Conservation (phyloP, 208 protist species). For the Trichomonas gallinae region DNA sequence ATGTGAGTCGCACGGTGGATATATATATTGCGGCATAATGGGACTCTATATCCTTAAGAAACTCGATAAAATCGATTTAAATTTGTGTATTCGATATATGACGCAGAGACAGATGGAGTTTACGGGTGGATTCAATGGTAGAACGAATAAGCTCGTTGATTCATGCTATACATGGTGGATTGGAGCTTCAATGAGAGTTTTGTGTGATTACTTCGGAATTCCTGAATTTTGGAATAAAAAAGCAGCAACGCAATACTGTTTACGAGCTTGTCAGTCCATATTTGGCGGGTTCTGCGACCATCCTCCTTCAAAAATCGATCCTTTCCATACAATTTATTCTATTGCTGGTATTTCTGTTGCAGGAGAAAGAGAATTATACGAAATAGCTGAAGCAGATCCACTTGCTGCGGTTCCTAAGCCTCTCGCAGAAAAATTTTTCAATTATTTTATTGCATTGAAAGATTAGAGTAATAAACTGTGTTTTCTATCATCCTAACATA, state of each 20-base stretch:
- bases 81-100: slow-evolving; percentile 29
- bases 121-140: slow-evolving; percentile 35
- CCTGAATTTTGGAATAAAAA: neutral
- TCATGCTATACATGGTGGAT: slow-evolving; percentile 39
- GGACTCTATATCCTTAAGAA: slow-evolving; percentile 5
- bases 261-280: neutral
- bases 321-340: neutral
- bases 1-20: slow-evolving; percentile 39
- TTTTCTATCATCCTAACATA: no score
- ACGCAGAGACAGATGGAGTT: slow-evolving; percentile 23
- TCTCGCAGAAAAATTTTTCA: neutral
- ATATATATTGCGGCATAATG: slow-evolving; percentile 34
- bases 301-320: neutral
- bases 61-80: slow-evolving; percentile 18
- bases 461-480: no score
- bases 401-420: neutral
- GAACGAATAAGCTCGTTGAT: slow-evolving; percentile 42
- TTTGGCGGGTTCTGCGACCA: neutral
- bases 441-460: neutral
- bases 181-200: neutral
- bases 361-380: neutral
- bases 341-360: neutral
- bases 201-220: neutral
- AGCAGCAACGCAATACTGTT: neutral
- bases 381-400: neutral